Percentiles rank a stretch among this genome's conserved stretches.
Conservation (phyloP, 495 filamentous ascomycete genomes). For the Tuber microsphaerosporum region DNA sequence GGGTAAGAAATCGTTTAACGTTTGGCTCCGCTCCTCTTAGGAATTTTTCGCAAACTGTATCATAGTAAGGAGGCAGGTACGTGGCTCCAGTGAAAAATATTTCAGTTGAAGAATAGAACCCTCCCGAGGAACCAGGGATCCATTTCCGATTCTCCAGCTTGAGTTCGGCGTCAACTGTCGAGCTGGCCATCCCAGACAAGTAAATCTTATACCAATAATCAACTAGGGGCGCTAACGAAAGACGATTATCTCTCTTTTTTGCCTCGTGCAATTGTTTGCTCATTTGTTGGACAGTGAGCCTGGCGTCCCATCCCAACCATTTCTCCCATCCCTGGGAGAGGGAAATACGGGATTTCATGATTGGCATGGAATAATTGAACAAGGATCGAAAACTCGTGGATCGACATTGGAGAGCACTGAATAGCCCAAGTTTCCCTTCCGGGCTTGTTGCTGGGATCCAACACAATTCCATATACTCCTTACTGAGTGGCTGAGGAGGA, state of each 20-base stretch:
- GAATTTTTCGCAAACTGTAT: constrained; percentile 7
- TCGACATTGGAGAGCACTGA: constrained; percentile 29
- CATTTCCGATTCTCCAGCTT: constrained; percentile 18
- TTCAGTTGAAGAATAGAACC: too few species aligned
- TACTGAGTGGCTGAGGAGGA: constrained; percentile 6
- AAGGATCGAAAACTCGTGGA: neutral
- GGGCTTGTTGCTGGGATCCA: constrained; percentile 28
- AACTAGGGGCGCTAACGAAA: neutral
- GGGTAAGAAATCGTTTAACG: neutral
- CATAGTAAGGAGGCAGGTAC: constrained; percentile 21
- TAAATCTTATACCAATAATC: neutral
- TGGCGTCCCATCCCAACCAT: constrained; percentile 21
- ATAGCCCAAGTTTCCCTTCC: constrained; percentile 14
- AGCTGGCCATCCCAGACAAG: neutral
- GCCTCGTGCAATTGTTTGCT: constrained; percentile 17
- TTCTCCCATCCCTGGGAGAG: constrained; percentile 10
- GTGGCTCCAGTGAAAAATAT: constrained; percentile 22
- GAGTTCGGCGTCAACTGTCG: neutral
- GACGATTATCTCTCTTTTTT: neutral
- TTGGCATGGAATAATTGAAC: constrained; percentile 32
- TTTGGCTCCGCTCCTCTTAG: neutral
- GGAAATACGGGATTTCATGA: constrained; percentile 13
- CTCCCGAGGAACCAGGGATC: constrained; percentile 21
- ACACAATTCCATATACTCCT: constrained; percentile 10
- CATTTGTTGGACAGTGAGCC: neutral